phyloP scores from a whole-genome alignment of 306 rosid genomes.

The Rosa multiflora region DNA sequence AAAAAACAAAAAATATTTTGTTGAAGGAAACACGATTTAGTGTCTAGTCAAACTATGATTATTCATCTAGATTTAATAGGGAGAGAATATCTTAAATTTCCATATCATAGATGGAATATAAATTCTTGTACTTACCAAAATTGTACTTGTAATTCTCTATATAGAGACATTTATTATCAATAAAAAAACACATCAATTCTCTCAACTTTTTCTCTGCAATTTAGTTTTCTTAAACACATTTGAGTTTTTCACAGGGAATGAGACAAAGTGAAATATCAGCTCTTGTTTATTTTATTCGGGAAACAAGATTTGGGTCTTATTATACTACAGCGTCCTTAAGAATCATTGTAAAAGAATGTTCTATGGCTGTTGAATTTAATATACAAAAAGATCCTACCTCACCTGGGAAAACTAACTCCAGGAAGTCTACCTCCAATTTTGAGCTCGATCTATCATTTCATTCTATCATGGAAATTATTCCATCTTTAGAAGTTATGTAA shows the following conservation, averaged over 20 bases:
- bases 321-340: not conserved
- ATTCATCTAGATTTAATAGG: too few species aligned
- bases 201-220: too few species aligned
- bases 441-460: not conserved
- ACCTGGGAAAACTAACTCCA: not conserved
- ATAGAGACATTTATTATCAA: too few species aligned
- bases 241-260: not conserved
- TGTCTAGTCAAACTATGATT: too few species aligned
- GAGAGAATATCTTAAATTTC: too few species aligned
- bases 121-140: too few species aligned
- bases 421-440: not conserved
- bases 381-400: not conserved
- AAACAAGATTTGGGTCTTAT: not conserved
- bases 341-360: constrained; percentile 8
- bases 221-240: too few species aligned
- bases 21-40: too few species aligned
- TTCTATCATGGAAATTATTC: not conserved
- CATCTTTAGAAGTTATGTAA: not conserved
- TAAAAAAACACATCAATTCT: too few species aligned
- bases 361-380: not conserved
- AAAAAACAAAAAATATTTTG: too few species aligned
- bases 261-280: not conserved
- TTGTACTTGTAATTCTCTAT: too few species aligned
- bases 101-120: too few species aligned
- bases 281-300: not conserved